Percentiles rank a stretch among this genome's conserved stretches.
These are phyloP conservation scores for Boletus sp. DNA, from an alignment of 768 basidiomycete species.

Conservation along the genomic window DNA sequence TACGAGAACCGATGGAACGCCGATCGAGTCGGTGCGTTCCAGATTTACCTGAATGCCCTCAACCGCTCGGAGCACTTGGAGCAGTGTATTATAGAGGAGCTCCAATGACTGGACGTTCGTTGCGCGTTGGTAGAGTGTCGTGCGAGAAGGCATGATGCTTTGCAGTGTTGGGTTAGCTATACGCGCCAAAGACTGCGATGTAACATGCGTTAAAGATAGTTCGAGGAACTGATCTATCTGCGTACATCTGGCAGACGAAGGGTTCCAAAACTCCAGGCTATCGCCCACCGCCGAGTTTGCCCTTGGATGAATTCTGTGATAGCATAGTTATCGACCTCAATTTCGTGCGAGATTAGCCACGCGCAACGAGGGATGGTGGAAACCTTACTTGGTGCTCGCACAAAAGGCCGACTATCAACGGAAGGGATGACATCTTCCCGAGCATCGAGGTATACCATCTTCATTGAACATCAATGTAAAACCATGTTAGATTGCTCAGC, in stretches of 20 bases:
- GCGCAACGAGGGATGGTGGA: neutral
- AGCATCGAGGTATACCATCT: slow-evolving; percentile 94
- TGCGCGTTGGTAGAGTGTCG: slow-evolving; percentile 48
- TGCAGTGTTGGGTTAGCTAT: slow-evolving; percentile 44
- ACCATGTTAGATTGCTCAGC: neutral
- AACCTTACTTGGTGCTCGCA: slow-evolving; percentile 42
- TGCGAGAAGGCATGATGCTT: slow-evolving; percentile 55
- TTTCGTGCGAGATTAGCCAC: neutral
- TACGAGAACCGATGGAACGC: slow-evolving; percentile 25
- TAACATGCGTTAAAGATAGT: slow-evolving; percentile 32
- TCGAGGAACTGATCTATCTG: slow-evolving; percentile 5
- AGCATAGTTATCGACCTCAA: slow-evolving; percentile 82
- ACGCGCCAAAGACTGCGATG: slow-evolving; percentile 35
- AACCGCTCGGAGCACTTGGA: slow-evolving; percentile 35
- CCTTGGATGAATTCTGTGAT: slow-evolving; percentile 84
- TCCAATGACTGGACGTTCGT: slow-evolving; percentile 7
- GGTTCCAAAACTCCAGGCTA: slow-evolving; percentile 80
- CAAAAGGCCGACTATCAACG: slow-evolving; percentile 56
- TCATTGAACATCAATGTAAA: neutral
- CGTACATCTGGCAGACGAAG: slow-evolving; percentile 76
- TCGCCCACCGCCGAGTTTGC: slow-evolving; percentile 86
- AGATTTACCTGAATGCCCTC: slow-evolving; percentile 23
- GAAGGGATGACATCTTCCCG: slow-evolving; percentile 79
- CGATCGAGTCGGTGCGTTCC: neutral
- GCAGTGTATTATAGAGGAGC: slow-evolving; percentile 21